Evolutionary conservation across 2,329 filamentous ascomycete genomes (phyloP).

Genomic region (Phyllosticta citriasiana): DNA sequence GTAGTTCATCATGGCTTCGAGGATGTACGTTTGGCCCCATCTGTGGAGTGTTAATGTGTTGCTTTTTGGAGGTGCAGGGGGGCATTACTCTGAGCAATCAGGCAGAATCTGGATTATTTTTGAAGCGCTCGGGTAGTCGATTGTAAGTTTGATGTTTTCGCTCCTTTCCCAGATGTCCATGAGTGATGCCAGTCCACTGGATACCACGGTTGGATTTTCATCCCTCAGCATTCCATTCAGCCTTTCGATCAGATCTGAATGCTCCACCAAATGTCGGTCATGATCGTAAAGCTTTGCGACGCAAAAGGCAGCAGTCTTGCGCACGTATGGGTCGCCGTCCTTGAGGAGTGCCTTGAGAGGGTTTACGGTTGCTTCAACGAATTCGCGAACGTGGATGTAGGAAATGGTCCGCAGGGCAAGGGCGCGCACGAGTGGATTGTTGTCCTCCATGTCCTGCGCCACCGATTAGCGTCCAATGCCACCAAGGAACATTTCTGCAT

Average conservation of each 20-base stretch:
- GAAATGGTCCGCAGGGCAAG: slow-evolving; percentile 93
- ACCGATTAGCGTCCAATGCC: slow-evolving; percentile 4
- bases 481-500: not conserved
- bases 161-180: slow-evolving; percentile 99
- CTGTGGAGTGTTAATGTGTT: slow-evolving; percentile 27
- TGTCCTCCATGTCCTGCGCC: slow-evolving; percentile 75
- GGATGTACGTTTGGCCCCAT: slow-evolving; percentile 99
- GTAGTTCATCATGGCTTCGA: slow-evolving; percentile 96
- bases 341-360: slow-evolving; percentile 74
- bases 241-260: slow-evolving; percentile 81
- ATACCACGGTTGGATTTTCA: slow-evolving; percentile 95
- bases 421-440: slow-evolving; percentile 84
- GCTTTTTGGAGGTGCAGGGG: not conserved
- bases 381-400: slow-evolving; percentile 90
- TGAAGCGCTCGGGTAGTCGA: slow-evolving; percentile 93
- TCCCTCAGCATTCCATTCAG: slow-evolving; percentile 88
- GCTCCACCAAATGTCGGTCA: slow-evolving; percentile 80
- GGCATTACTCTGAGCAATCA: slow-evolving; percentile 85
- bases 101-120: slow-evolving; percentile 93
- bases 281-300: slow-evolving; percentile 98
- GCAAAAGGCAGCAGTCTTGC: slow-evolving; percentile 90
- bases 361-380: slow-evolving; percentile 79
- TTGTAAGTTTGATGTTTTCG: slow-evolving; percentile 94
- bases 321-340: slow-evolving; percentile 86
- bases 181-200: slow-evolving; percentile 84